phyloP scores from a whole-genome alignment of 2,329 filamentous ascomycete species.

The Colletotrichum sojae region DNA sequence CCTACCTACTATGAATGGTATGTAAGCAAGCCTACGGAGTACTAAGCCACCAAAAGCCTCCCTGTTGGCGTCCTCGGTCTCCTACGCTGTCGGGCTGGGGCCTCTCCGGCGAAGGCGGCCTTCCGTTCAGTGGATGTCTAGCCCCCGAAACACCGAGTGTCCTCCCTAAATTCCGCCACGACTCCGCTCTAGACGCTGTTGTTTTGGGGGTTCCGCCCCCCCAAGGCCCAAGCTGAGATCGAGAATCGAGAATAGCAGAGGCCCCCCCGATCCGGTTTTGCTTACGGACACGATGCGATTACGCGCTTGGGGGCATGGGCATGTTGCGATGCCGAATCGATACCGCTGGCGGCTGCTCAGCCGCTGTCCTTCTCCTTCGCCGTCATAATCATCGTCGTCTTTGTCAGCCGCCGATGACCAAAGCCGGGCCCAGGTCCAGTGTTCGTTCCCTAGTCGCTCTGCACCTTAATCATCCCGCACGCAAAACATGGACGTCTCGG shows the following conservation, averaged over 20 bases:
- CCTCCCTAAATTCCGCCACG: conserved; percentile 23
- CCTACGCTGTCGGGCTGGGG: conserved; percentile 7
- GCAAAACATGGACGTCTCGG: too few species aligned
- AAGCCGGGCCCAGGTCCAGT: too few species aligned
- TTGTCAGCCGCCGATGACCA: conserved; percentile 26
- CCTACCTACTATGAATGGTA: not conserved
- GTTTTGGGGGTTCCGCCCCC: conserved; percentile 4
- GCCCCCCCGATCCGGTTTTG: conserved; percentile 8
- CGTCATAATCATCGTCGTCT: conserved; percentile 1
- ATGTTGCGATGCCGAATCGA: not conserved
- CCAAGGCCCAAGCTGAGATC: not conserved
- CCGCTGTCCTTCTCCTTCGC: not conserved
- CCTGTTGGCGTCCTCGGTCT: not conserved
- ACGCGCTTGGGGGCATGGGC: conserved; percentile 10
- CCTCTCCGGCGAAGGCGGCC: conserved; percentile 27
- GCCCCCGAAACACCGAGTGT: conserved; percentile 23
- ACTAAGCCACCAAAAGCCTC: not conserved
- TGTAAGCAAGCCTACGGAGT: too few species aligned
- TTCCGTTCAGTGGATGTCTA: conserved; percentile 21
- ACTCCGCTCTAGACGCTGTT: conserved; percentile 22
- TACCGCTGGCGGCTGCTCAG: conserved; percentile 7
- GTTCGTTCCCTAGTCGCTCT: too few species aligned
- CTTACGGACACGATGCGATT: conserved; percentile 10
- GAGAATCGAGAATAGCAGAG: conserved; percentile 9
- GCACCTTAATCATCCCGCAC: too few species aligned